Evolutionary conservation across 2,329 filamentous ascomycete genomes (phyloP).

Genomic region (Fusarium sp.): DNA sequence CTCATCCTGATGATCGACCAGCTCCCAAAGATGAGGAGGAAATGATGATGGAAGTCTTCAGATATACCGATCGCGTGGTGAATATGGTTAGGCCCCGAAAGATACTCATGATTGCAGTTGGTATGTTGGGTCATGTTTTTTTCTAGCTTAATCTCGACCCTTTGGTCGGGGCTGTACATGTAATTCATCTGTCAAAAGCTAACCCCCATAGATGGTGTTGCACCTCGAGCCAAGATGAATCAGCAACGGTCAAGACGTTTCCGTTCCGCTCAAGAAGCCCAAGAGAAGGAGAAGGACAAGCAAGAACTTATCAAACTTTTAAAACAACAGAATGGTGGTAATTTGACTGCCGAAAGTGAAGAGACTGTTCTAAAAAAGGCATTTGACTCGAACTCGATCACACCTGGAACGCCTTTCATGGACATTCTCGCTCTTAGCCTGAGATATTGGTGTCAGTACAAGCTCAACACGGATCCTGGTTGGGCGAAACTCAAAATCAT

Average conservation of each 20-base stretch:
- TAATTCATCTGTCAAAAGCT: constrained; percentile 33
- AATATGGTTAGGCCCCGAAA: constrained; percentile 98
- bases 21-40: constrained; percentile 94
- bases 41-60: constrained; percentile 99
- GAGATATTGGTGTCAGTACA: constrained; percentile 97
- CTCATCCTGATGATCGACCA: constrained; percentile 92
- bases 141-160: background rate
- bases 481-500: constrained; percentile 98
- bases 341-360: constrained; percentile 67
- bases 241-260: constrained; percentile 97
- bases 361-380: constrained; percentile 81
- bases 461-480: constrained; percentile 93
- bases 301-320: constrained; percentile 87
- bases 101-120: constrained; percentile 95
- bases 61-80: constrained; percentile 97
- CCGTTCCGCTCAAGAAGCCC: constrained; percentile 90
- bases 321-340: constrained; percentile 77
- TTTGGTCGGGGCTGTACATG: background rate
- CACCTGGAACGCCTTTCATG: constrained; percentile 98
- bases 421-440: constrained; percentile 89
- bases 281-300: constrained; percentile 93
- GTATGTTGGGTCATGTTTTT: constrained; percentile 58
- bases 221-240: constrained; percentile 99
- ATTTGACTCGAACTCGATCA: constrained; percentile 89
- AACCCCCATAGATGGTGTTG: constrained; percentile 79